Evolutionary conservation across 345 rosid species (phyloP).

Genomic region (Syzygium grande): DNA sequence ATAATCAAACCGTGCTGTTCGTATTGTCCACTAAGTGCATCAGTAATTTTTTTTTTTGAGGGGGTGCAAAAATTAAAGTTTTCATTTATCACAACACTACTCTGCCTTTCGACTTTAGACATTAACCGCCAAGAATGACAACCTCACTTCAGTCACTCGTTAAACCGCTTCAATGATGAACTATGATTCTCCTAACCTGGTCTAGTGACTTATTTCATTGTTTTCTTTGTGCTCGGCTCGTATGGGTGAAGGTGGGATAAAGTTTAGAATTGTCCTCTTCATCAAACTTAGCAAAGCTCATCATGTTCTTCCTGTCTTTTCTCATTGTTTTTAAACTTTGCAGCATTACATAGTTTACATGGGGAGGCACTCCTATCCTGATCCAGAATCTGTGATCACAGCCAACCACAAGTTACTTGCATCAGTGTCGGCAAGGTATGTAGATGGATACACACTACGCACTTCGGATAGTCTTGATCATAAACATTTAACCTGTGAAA

Average conservation of each 20-base stretch:
- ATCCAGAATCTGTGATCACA: conserved; percentile 27
- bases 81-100: neutral
- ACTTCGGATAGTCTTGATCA: neutral
- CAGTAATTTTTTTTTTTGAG: neutral
- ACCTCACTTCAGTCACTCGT: neutral
- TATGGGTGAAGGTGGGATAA: neutral
- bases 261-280: neutral
- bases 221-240: neutral
- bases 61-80: neutral
- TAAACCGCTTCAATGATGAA: neutral
- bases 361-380: conserved; percentile 40
- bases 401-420: conserved; percentile 32
- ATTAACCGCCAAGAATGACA: neutral
- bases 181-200: neutral
- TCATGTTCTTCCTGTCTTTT: neutral
- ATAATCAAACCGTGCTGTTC: neutral
- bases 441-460: neutral
- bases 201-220: neutral
- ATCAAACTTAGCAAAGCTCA: neutral
- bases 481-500: neutral
- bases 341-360: conserved; percentile 47
- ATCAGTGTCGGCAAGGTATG: conserved; percentile 32
- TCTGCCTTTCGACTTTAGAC: neutral
- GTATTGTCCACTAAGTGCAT: neutral
- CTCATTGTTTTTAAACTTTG: neutral